These are phyloP conservation scores for Daldinia loculata DNA, from an alignment of 495 filamentous ascomycete species.

Conservation along the genomic window DNA sequence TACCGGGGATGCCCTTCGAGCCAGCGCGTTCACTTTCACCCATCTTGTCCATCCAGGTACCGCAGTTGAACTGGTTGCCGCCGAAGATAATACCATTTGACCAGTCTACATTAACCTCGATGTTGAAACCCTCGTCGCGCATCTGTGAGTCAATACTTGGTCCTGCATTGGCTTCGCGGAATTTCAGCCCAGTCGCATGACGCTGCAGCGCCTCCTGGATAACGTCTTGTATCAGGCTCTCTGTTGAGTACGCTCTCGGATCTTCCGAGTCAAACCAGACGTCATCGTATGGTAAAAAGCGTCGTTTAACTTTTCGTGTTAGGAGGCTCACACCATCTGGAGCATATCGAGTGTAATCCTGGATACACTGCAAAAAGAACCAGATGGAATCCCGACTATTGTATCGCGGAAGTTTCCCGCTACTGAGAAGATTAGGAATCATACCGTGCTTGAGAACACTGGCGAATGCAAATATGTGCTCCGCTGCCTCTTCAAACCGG, in stretches of 20 bases:
- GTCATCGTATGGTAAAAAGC: conserved; percentile 97
- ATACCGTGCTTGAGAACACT: conserved; percentile 98
- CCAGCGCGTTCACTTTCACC: conserved; percentile 93
- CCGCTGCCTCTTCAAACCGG: conserved; percentile 84
- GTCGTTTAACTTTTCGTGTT: conserved; percentile 76
- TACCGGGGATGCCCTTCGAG: conserved; percentile 94
- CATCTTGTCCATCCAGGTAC: conserved; percentile 99
- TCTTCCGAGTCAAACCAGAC: conserved; percentile 87
- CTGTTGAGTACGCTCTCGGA: conserved; percentile 81
- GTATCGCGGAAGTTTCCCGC: conserved; percentile 89
- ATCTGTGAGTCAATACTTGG: conserved; percentile 89
- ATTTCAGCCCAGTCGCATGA: conserved; percentile 88
- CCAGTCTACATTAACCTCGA: conserved; percentile 92
- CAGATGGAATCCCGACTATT: conserved; percentile 96
- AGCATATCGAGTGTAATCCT: conserved; percentile 88
- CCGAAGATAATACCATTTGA: conserved; percentile 91
- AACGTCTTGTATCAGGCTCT: conserved; percentile 83
- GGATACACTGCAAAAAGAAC: conserved; percentile 95
- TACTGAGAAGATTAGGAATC: conserved; percentile 93
- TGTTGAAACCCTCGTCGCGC: conserved; percentile 89
- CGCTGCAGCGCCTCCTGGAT: conserved; percentile 93
- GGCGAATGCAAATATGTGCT: conserved; percentile 95
- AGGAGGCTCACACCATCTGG: conserved; percentile 80
- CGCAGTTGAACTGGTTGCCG: conserved; percentile 92
- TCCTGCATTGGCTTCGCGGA: conserved; percentile 94